phyloP scores from a whole-genome alignment of 2,329 filamentous ascomycete species.

The Xylariaceae sp. region DNA sequence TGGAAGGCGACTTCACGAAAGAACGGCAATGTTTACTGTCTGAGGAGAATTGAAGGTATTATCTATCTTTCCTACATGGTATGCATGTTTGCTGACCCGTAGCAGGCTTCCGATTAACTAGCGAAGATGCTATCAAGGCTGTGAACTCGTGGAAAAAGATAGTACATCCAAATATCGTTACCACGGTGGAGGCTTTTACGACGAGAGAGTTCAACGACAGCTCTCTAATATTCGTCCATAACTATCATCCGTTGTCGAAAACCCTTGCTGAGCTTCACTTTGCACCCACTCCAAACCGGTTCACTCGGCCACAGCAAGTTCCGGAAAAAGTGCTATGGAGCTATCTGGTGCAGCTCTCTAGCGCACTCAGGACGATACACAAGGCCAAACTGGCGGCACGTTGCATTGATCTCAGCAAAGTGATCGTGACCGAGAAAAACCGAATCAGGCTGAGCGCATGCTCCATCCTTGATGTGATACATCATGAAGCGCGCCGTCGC shows the following conservation, averaged over 20 bases:
- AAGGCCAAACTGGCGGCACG: conserved; percentile 73
- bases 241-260: conserved; percentile 87
- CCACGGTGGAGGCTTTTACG: conserved; percentile 87
- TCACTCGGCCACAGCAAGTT: conserved; percentile 44
- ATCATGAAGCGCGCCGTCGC: conserved; percentile 66
- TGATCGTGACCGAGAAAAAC: conserved; percentile 85
- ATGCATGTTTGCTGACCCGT: conserved; percentile 10
- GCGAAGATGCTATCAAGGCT: conserved; percentile 79
- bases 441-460: conserved; percentile 84
- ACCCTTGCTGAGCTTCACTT: conserved; percentile 83
- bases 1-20: conserved; percentile 91
- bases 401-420: conserved; percentile 80
- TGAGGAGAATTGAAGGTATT: conserved; percentile 76
- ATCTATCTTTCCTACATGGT: neutral
- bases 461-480: conserved; percentile 81
- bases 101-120: conserved; percentile 74
- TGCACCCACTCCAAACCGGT: conserved; percentile 44
- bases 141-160: conserved; percentile 89
- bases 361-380: conserved; percentile 82
- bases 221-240: conserved; percentile 87
- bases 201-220: conserved; percentile 89
- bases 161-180: conserved; percentile 74
- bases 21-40: conserved; percentile 80
- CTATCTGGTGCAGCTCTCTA: conserved; percentile 87
- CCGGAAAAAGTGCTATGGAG: conserved; percentile 78